phyloP scores from a whole-genome alignment of 1,284 basidiomycete genomes.

The Cryptococcus hybrid region DNA sequence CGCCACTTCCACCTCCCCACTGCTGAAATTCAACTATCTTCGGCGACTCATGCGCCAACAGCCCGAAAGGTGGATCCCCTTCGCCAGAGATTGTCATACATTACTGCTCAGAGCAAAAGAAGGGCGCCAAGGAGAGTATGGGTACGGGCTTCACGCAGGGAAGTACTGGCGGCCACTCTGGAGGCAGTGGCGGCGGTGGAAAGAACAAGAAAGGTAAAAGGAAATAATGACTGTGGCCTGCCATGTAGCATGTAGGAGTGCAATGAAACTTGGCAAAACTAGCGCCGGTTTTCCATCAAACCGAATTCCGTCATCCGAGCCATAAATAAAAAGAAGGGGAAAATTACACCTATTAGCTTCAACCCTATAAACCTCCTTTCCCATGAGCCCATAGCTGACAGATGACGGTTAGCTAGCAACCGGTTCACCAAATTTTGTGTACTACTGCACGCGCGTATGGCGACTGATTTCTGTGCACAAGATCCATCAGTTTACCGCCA shows the following conservation, averaged over 20 bases:
- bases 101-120: slow-evolving; percentile 33
- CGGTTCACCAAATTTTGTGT: no score
- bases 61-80: slow-evolving; percentile 51
- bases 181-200: slow-evolving; percentile 15
- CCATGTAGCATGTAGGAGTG: no score
- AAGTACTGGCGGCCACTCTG: slow-evolving; percentile 15
- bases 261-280: not conserved
- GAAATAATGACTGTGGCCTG: slow-evolving; percentile 6
- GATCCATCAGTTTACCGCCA: not conserved
- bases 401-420: no score
- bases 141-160: slow-evolving; percentile 41
- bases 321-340: not conserved
- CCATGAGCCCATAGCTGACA: not conserved
- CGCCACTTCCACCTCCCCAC: no score
- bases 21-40: not conserved
- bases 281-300: not conserved
- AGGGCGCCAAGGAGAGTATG: slow-evolving; percentile 37
- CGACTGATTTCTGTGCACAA: not conserved
- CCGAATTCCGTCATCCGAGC: not conserved
- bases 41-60: slow-evolving; percentile 8
- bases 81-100: slow-evolving; percentile 38
- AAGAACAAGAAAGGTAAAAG: slow-evolving; percentile 33
- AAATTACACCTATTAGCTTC: not conserved
- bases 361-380: not conserved
- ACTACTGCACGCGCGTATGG: not conserved